These are phyloP conservation scores for Linum tenue DNA, from an alignment of 345 rosid genomes.

Conservation along the genomic window DNA sequence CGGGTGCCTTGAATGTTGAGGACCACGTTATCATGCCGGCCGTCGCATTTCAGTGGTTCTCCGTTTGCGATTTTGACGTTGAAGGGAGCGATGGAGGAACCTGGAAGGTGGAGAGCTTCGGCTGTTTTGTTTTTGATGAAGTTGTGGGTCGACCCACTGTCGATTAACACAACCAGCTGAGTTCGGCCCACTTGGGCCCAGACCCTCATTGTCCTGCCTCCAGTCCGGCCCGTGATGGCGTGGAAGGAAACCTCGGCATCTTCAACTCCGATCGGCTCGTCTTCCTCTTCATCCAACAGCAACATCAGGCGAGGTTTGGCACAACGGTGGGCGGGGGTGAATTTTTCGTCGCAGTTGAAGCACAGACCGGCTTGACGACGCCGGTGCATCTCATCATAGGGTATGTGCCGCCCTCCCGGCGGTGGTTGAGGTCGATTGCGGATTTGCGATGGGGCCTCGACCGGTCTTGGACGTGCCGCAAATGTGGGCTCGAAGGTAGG, in stretches of 20 bases:
- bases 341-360: constrained; percentile 5
- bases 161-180: not conserved
- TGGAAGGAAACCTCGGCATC: not conserved
- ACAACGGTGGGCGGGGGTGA: not conserved
- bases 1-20: not conserved
- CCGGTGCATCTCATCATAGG: not conserved
- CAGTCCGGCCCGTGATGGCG: not conserved
- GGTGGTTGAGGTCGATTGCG: too few species aligned
- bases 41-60: not conserved
- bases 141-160: not conserved
- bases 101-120: not conserved
- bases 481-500: too few species aligned
- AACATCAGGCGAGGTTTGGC: not conserved
- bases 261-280: too few species aligned
- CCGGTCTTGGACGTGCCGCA: too few species aligned
- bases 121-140: not conserved
- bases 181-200: not conserved
- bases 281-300: not conserved
- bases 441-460: too few species aligned
- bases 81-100: not conserved
- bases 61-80: not conserved
- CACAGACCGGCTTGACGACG: not conserved
- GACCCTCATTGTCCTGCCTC: not conserved
- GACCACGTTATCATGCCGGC: not conserved
- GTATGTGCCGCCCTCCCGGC: too few species aligned